phyloP scores from a whole-genome alignment of 83 land plant species.

The Diphasiastrum complanatum region DNA sequence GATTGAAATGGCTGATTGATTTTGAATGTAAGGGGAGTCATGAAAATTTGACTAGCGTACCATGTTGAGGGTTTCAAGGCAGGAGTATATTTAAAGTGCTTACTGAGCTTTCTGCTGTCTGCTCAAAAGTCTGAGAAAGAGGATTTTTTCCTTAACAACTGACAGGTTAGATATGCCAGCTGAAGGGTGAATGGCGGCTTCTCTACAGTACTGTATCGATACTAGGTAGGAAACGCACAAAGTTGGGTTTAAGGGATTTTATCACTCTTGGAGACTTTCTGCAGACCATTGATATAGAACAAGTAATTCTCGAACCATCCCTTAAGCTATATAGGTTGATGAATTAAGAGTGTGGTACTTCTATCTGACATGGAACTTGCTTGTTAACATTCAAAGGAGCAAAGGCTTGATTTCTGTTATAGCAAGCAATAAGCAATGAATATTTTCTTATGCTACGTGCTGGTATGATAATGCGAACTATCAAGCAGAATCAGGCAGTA shows the following conservation, averaged over 20 bases:
- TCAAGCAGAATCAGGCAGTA: constrained; percentile 62
- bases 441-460: neutral
- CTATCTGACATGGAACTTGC: neutral
- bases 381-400: neutral
- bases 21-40: neutral
- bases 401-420: no score
- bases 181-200: constrained; percentile 78
- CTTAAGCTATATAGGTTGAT: neutral
- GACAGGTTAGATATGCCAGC: constrained; percentile 29
- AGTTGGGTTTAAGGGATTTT: constrained; percentile 84
- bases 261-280: constrained; percentile 74
- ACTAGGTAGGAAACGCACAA: constrained; percentile 75
- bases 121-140: neutral
- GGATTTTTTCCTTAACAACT: neutral
- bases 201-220: constrained; percentile 81
- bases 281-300: constrained; percentile 54
- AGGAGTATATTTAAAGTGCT: neutral
- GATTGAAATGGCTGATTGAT: neutral
- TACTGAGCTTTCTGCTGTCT: constrained; percentile 3
- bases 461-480: constrained; percentile 10
- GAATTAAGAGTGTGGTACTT: neutral
- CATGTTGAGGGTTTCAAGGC: neutral
- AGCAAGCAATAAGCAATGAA: neutral
- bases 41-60: neutral
- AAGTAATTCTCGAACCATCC: constrained; percentile 32